These are phyloP conservation scores for Pneumocystis oryctolagi DNA, from an alignment of 1,139 yeast species.

Conservation along the genomic window DNA sequence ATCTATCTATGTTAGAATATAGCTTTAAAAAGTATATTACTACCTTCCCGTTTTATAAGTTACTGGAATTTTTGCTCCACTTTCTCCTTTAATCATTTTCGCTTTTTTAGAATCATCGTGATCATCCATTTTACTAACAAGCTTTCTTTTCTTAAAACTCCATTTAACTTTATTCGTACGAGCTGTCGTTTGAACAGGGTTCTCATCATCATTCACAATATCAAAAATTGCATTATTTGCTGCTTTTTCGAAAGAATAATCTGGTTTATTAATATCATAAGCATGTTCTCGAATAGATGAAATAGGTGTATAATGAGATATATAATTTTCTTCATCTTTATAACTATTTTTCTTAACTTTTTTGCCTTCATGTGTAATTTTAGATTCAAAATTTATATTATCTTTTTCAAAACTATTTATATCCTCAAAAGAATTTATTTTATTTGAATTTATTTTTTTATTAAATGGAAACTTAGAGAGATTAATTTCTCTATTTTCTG, in stretches of 20 bases:
- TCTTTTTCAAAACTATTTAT: conserved; percentile 23
- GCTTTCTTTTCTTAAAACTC: conserved; percentile 62
- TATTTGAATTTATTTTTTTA: conserved; percentile 55
- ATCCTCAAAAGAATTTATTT: conserved; percentile 14
- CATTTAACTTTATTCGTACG: conserved; percentile 48
- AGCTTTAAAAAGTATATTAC: conserved; percentile 68
- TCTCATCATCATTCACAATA: conserved; percentile 55
- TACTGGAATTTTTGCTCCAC: conserved; percentile 89
- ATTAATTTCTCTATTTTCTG: too few species aligned
- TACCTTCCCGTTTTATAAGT: conserved; percentile 64
- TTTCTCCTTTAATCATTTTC: conserved; percentile 84
- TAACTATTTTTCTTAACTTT: conserved; percentile 33
- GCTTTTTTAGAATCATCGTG: conserved; percentile 15
- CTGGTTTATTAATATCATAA: conserved; percentile 26
- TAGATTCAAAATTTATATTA: conserved; percentile 17
- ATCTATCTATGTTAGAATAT: conserved; percentile 45
- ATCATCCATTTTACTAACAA: conserved; percentile 14
- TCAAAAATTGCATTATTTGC: conserved; percentile 80
- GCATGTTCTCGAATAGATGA: conserved; percentile 75
- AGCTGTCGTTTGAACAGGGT: conserved; percentile 18
- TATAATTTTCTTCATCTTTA: conserved; percentile 69
- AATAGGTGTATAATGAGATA: conserved; percentile 83
- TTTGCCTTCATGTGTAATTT: conserved; percentile 17
- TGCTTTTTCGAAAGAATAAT: conserved; percentile 60
- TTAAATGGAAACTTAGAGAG: conserved; percentile 46